phyloP scores from a whole-genome alignment of 257 asterid genomes.

The Solanum phureja region DNA sequence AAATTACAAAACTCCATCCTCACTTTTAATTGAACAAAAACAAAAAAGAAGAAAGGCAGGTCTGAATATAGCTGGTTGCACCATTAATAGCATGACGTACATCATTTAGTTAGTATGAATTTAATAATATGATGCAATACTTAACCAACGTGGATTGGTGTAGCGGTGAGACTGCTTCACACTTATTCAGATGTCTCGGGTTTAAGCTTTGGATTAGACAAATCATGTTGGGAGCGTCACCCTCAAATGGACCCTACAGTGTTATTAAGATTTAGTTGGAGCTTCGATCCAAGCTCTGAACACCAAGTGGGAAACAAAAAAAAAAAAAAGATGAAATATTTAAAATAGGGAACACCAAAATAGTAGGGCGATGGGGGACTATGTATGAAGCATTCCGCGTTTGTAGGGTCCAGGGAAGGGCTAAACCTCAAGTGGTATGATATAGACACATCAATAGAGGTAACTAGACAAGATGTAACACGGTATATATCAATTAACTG shows the following conservation, averaged over 20 bases:
- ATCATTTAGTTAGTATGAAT: constrained; percentile 2
- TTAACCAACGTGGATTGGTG: neutral
- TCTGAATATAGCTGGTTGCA: constrained; percentile 8
- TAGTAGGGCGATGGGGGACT: neutral
- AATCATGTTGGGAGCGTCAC: fast-evolving
- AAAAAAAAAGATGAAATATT: no score
- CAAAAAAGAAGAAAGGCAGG: neutral
- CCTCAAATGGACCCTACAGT: fast-evolving
- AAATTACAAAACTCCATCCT: constrained; percentile 19
- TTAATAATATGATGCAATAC: neutral
- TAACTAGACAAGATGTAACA: neutral
- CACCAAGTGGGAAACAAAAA: no score
- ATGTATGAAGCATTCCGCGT: neutral
- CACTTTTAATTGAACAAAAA: constrained; percentile 24
- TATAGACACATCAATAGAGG: neutral
- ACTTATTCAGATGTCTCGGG: fast-evolving
- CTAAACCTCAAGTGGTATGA: neutral
- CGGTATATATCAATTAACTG: no score
- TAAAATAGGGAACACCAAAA: neutral
- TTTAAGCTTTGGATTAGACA: fast-evolving
- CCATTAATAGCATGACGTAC: constrained; percentile 13
- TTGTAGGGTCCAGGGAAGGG: neutral
- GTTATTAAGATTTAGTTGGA: no score
- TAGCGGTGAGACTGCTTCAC: no score
- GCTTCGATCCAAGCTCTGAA: no score